These are phyloP conservation scores for Cladosporium sp. DNA, from an alignment of 2,329 filamentous ascomycete genomes.

Conservation along the genomic window DNA sequence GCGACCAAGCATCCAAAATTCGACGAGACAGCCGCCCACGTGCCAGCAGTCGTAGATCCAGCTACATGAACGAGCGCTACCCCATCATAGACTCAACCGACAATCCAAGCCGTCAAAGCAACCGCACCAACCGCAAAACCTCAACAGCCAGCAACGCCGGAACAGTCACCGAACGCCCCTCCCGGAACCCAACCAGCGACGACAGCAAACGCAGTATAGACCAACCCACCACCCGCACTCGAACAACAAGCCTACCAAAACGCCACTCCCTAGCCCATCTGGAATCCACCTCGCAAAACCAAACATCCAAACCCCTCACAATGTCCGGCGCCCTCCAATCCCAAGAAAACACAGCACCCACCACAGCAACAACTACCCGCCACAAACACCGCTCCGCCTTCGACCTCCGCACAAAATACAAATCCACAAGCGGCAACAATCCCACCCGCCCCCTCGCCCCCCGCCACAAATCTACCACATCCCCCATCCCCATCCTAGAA, in stretches of 20 bases:
- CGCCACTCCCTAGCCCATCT: constrained; percentile 8
- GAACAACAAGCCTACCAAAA: background rate
- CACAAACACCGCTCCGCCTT: constrained; percentile 26
- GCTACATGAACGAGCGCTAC: constrained; percentile 43
- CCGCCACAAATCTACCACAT: constrained; percentile 20
- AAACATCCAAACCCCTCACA: background rate
- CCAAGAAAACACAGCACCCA: background rate
- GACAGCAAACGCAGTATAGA: constrained; percentile 13
- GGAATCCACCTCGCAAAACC: constrained; percentile 10
- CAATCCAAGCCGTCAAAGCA: constrained; percentile 17
- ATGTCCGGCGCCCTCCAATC: background rate
- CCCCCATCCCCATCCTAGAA: constrained; percentile 23
- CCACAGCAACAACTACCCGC: background rate
- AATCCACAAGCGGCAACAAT: constrained; percentile 15
- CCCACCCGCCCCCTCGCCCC: constrained; percentile 22
- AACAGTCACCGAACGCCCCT: constrained; percentile 7
- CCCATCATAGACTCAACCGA: constrained; percentile 36
- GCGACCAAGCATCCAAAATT: constrained; percentile 8
- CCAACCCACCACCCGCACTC: constrained; percentile 6
- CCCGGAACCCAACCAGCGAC: constrained; percentile 4
- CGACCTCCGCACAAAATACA: constrained; percentile 32
- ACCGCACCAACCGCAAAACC: constrained; percentile 6
- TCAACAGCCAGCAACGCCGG: constrained; percentile 5
- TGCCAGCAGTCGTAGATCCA: constrained; percentile 21
- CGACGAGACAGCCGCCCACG: constrained; percentile 19